Percentiles rank a stretch among this genome's conserved stretches.
These are phyloP conservation scores for Nyctanthes arbortristis DNA, from an alignment of 257 asterid genomes.

Conservation along the genomic window DNA sequence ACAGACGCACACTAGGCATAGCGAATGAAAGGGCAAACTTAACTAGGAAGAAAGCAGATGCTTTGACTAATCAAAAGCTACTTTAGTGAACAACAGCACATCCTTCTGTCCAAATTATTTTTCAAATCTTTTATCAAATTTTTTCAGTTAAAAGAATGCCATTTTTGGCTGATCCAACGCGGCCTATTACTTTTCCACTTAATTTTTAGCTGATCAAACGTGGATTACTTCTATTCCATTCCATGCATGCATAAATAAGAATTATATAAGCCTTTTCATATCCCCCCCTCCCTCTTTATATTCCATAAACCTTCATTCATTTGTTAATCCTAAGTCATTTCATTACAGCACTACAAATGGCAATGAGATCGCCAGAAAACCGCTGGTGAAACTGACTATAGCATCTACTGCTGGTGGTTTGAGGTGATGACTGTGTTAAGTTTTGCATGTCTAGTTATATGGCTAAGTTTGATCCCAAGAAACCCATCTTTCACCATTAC, in stretches of 20 bases:
- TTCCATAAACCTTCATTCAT: conserved; percentile 5
- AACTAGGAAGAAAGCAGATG: background rate
- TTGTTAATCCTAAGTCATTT: background rate
- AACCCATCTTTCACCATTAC: conserved; percentile 33
- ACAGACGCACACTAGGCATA: no score
- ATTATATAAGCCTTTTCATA: conserved; percentile 1
- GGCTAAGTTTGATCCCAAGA: conserved; percentile 48
- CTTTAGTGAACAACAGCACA: background rate
- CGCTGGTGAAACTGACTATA: background rate
- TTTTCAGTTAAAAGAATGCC: no score
- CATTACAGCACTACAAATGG: conserved; percentile 24
- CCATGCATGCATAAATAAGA: background rate
- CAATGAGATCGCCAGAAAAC: conserved; percentile 9
- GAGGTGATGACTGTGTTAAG: conserved; percentile 31
- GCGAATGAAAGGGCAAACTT: no score
- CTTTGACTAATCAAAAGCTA: background rate
- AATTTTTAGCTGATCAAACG: background rate
- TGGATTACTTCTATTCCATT: background rate
- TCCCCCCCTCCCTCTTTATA: conserved; percentile 11
- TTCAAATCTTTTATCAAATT: no score
- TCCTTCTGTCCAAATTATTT: background rate
- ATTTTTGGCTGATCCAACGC: background rate
- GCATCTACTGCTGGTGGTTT: conserved; percentile 31
- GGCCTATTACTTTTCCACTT: background rate
- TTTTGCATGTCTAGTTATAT: conserved; percentile 29